Evolutionary conservation across 805 yeast genomes (phyloP), one percentile per base, ranked within the genome.

Genomic region (Sugiyamaella valdiviana): DNA sequence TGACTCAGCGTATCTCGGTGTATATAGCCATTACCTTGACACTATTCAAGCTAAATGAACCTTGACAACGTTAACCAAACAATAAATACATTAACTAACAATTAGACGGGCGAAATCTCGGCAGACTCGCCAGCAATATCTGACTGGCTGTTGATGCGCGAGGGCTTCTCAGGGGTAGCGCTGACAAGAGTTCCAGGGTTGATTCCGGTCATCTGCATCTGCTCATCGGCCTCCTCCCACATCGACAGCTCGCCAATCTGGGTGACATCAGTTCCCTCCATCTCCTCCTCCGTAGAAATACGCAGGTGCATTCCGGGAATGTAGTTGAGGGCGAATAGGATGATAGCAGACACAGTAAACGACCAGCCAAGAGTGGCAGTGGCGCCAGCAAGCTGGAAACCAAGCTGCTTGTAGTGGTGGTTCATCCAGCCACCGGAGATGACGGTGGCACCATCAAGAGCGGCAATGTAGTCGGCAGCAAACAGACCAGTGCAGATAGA

Each of bases 351-450:
- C 47, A 89, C 78, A 14, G 68, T 75, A 63, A 86, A 85, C 4
- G 95, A 75, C 95, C 95, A 91, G 26, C 78, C 78, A 51, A 81
- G 79, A 53, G 82, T 80, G 17, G 95, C 75, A 52, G 76, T 71
- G 57, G 82, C 74, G 44, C 87, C 96, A 37, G 97, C 97, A 59
- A 91, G 74, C 74, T 91, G 97, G 73, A 83, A 88, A 53, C 97
- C 96, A 52, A 91, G 80, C 73, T 91, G 98, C 48, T 71, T 78
- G 69, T 76, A 91, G 75, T 90, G 82, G 63, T 87, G 90, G 76
- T 87, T 88, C 61, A 91, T 70, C 97, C 98, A 91, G 52, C 98
- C 97, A 61, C 96, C 95, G 22, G 64, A 74, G 56, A 85, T 85
- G 15, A 72, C 76, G 10, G 79, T 67, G 17, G 60, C 46, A 47